phyloP scores from a whole-genome alignment of 139 green algal genomes.

The Chlorella sp. region DNA sequence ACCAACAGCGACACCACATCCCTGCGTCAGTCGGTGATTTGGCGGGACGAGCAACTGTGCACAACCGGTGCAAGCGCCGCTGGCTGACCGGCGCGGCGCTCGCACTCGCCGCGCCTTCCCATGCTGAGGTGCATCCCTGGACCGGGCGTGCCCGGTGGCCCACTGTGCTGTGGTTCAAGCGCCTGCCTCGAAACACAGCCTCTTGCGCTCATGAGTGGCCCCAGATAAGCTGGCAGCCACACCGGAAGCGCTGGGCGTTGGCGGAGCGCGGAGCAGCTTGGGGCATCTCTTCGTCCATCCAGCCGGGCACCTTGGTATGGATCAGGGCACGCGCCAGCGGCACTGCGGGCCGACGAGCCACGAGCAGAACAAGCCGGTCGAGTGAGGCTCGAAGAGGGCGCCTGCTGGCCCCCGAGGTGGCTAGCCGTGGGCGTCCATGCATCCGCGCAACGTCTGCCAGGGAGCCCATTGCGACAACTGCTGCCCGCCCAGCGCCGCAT shows the following conservation, averaged over 20 bases:
- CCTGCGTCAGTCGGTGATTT: slow-evolving; percentile 11
- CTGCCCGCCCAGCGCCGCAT: not conserved
- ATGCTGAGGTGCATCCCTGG: too few species aligned
- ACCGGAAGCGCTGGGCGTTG: slow-evolving; percentile 39
- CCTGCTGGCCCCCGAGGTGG: not conserved
- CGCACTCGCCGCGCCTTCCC: too few species aligned
- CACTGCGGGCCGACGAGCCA: slow-evolving; percentile 8
- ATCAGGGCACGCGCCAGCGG: slow-evolving; percentile 76
- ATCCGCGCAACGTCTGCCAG: too few species aligned
- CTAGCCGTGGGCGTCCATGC: too few species aligned
- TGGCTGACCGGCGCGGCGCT: too few species aligned
- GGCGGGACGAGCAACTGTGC: not conserved
- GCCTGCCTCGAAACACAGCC: too few species aligned
- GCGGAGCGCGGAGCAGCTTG: not conserved
- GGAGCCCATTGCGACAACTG: not conserved
- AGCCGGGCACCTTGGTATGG: slow-evolving; percentile 65
- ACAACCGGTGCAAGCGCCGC: not conserved
- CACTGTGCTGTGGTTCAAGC: too few species aligned
- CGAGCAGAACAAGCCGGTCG: not conserved
- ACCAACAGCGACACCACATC: slow-evolving; percentile 64
- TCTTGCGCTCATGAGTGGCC: too few species aligned
- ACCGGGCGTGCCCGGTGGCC: too few species aligned
- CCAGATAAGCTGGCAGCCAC: not conserved
- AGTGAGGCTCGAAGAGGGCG: not conserved
- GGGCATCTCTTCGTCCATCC: slow-evolving; percentile 54